Base-by-base conservation (phyloP, 2,329 filamentous ascomycete species). In the Shiraia sp. region DNA sequence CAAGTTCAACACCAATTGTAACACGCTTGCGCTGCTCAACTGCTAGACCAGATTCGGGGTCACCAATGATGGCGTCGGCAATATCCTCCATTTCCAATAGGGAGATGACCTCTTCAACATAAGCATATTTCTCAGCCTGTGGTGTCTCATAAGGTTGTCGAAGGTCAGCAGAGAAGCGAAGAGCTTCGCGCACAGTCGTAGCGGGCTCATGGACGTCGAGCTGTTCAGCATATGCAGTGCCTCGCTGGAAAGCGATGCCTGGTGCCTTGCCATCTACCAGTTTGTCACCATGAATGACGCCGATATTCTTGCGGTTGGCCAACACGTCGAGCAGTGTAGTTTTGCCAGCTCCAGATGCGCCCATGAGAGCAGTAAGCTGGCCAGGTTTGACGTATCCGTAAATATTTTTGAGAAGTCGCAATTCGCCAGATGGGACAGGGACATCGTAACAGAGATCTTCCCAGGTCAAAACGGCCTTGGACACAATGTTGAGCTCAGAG, bases 261-360 rank as follows among this genome's bases (percentile, higher is more conserved):
- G 79, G 79, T 6, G 71, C 65, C 29, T 74, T 72, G 7, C 82
- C 82, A 54, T 86, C 82, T 7, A 86, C 77, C 14, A 86, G 73
- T 38, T 83, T 79, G 47, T 85, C 79, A 29, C 83, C 83, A 24
- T 69, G 70, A 36, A 86, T 80, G 4, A 84, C 79, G 51, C 83
- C 83, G 47, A 85, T 82, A 50, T 80, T 85, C 66, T 83, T 84
- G 41, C 83, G 71, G 4, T 78, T 72, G 1, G 83, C 82, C 9
- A 95, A 73, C 1, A 92, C 87, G 57, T 95, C 88, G 2, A 95
- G 74, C 0, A 95, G 74, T 0, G 90, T 95, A 0, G 89, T 93
- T 72, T 95, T 95, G 34, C 90, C 90, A 4, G 89, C 90, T n/a
- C 80, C 80, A 3, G 76, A 79, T 3, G 65, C 67, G 14, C 67